Percentiles rank a stretch among this genome's conserved stretches.
These are phyloP conservation scores for Suillus subluteus DNA, from an alignment of 768 basidiomycete species.

Conservation along the genomic window DNA sequence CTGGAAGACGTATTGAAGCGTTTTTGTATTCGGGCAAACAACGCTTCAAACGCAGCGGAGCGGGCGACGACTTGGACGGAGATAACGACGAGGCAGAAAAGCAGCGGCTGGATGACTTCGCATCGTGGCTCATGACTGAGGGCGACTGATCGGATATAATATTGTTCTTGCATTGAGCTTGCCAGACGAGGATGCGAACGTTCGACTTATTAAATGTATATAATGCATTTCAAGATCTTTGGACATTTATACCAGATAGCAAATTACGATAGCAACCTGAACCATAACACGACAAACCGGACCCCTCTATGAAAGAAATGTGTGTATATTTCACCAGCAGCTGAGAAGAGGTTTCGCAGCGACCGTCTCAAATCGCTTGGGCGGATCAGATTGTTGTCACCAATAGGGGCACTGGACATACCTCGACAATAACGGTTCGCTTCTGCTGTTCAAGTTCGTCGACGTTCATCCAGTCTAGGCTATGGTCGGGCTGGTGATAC, in stretches of 20 bases:
- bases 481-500: conserved; percentile 34
- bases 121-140: conserved; percentile 83
- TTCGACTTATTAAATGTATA: conserved; percentile 5
- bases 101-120: conserved; percentile 86
- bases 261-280: conserved; percentile 5
- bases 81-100: conserved; percentile 78
- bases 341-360: conserved; percentile 69
- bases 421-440: conserved; percentile 73
- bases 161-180: not conserved
- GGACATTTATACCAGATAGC: conserved; percentile 6
- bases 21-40: conserved; percentile 82
- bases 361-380: conserved; percentile 74
- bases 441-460: conserved; percentile 48
- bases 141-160: conserved; percentile 51
- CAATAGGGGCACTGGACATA: conserved; percentile 35
- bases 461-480: conserved; percentile 50
- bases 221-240: conserved; percentile 1
- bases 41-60: conserved; percentile 76
- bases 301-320: not conserved
- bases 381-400: conserved; percentile 4
- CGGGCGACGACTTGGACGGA: conserved; percentile 61
- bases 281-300: not conserved
- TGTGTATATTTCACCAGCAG: conserved; percentile 56
- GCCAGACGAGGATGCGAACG: not conserved
- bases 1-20: conserved; percentile 81